Evolutionary conservation across 805 yeast genomes (phyloP), one percentile per base, ranked within the genome.

Genomic region (Metschnikowia cubensis): DNA sequence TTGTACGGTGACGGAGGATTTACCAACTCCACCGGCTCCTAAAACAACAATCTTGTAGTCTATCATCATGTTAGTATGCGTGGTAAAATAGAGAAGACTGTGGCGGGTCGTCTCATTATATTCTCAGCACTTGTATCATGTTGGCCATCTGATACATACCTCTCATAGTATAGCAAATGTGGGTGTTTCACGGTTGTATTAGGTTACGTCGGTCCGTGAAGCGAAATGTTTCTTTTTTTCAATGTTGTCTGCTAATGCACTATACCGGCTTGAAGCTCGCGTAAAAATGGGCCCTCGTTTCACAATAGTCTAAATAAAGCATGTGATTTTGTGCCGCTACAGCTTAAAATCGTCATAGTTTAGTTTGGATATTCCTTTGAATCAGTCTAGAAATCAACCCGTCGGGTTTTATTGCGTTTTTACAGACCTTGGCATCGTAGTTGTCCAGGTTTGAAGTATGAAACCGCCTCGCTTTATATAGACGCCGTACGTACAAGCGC

Each of bases 11-110:
- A 92, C 74, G 36, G 96, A 90, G 21, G 97, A 89, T 62, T 92
- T 92, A 60, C 99, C 99, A 7, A 89, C 97, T 69, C 97, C 97
- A 60, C 97, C 97, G 13, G 97, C 96, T 53, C 99, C 99, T 51
- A 92, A 74, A 17, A 92, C 94, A 15, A 89, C 97, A 41, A 94
- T 74, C 64, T 89, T 89, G 67, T 90, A 90, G 64, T 91, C 97
- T 80, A 51, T 42, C 38, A 43, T 37, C 48, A 34, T 47, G 53
- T 53, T 53, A 53, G 56, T 53, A 53, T 15, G 42, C 29, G 35
- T 44, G 29, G 13, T 13, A 6, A 10, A 6, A 29, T 1, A 4
- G n/a, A 22, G 8, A 35, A 8, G 17, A 17, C 40, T 13, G 17
- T 21, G 34, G 22, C 39, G 33, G 15, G 7, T 6, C 17, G 13